phyloP scores from a whole-genome alignment of 805 yeast species.

The Candida tammaniensis region DNA sequence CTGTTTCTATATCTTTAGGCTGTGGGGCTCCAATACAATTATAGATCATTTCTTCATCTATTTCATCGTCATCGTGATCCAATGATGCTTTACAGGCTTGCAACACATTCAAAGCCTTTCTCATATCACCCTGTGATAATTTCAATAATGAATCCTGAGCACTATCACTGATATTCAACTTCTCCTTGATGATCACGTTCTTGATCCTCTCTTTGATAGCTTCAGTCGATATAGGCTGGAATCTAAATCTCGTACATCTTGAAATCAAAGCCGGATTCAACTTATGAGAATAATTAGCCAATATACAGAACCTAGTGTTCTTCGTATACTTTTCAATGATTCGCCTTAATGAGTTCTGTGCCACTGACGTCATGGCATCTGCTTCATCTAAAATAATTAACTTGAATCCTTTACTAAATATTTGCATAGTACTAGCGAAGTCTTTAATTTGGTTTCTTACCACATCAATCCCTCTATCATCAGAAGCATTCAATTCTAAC shows the following conservation, averaged over 20 bases:
- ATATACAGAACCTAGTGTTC: slow-evolving; percentile 91
- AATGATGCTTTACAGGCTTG: slow-evolving; percentile 89
- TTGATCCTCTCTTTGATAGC: slow-evolving; percentile 70
- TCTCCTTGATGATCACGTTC: slow-evolving; percentile 68
- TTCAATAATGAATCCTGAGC: slow-evolving; percentile 67
- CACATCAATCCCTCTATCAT: slow-evolving; percentile 96
- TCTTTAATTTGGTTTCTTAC: slow-evolving; percentile 97
- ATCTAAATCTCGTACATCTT: slow-evolving; percentile 93
- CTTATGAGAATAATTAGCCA: slow-evolving; percentile 95
- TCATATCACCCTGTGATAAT: slow-evolving; percentile 93
- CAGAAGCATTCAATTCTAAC: slow-evolving; percentile 85
- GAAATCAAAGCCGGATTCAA: slow-evolving; percentile 92
- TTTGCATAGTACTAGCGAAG: slow-evolving; percentile 94
- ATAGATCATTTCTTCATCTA: slow-evolving; percentile 74
- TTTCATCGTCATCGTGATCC: slow-evolving; percentile 31
- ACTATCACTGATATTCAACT: slow-evolving; percentile 51
- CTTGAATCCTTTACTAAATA: slow-evolving; percentile 82
- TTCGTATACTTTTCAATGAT: slow-evolving; percentile 90
- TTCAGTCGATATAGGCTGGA: slow-evolving; percentile 69
- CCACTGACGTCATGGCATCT: slow-evolving; percentile 87
- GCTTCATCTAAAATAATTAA: slow-evolving; percentile 94
- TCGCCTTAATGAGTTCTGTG: slow-evolving; percentile 79
- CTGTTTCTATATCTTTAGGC: slow-evolving; percentile 76
- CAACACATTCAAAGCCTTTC: slow-evolving; percentile 86
- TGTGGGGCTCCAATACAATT: slow-evolving; percentile 96